Evolutionary conservation across 192 early-diverging fungal species (phyloP).

Genomic region (Coemansia sp.): DNA sequence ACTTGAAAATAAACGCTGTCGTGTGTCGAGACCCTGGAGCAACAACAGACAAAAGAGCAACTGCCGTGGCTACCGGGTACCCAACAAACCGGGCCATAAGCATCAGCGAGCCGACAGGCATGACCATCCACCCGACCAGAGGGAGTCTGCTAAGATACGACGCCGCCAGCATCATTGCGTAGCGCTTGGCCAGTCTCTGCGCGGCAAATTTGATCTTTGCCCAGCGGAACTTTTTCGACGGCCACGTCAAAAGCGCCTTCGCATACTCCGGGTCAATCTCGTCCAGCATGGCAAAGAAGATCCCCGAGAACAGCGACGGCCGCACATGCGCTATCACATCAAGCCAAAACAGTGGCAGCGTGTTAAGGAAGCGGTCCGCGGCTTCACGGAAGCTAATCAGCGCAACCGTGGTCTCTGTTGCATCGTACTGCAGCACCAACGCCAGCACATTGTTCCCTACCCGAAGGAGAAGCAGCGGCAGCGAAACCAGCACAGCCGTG

Average conservation of each 20-base stretch:
- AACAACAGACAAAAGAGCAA: slow-evolving; percentile 21
- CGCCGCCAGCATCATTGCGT: slow-evolving; percentile 39
- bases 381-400: slow-evolving; percentile 41
- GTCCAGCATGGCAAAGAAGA: slow-evolving; percentile 45
- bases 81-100: slow-evolving; percentile 51
- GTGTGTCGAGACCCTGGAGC: slow-evolving; percentile 29
- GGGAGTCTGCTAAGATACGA: slow-evolving; percentile 27
- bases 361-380: slow-evolving; percentile 34
- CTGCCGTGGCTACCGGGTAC: slow-evolving; percentile 30
- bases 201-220: slow-evolving; percentile 38
- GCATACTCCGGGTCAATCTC: slow-evolving; percentile 46
- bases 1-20: slow-evolving; percentile 47
- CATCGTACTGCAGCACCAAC: slow-evolving; percentile 33
- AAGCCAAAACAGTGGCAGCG: slow-evolving; percentile 43
- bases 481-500: slow-evolving; percentile 26
- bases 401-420: slow-evolving; percentile 27
- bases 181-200: slow-evolving; percentile 36
- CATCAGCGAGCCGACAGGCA: slow-evolving; percentile 32
- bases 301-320: slow-evolving; percentile 30
- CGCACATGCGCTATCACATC: slow-evolving; percentile 37
- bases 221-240: slow-evolving; percentile 38
- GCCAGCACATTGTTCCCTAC: slow-evolving; percentile 24
- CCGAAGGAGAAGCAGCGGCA: slow-evolving; percentile 39
- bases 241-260: slow-evolving; percentile 30
- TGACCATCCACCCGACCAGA: slow-evolving; percentile 45